phyloP scores from a whole-genome alignment of 1,284 basidiomycete genomes.

The Hemileia vastatrix region DNA sequence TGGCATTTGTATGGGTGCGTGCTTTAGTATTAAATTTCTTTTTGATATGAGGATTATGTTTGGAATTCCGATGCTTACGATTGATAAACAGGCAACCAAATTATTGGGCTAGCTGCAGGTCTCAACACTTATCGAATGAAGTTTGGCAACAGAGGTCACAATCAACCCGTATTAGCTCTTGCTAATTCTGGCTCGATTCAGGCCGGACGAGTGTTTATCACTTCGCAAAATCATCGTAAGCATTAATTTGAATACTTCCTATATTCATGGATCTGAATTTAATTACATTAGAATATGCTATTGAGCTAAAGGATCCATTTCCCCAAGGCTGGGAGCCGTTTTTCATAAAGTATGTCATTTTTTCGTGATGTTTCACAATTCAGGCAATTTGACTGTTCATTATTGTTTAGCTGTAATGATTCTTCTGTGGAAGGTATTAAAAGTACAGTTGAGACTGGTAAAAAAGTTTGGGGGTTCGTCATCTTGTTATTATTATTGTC shows the following conservation, averaged over 20 bases:
- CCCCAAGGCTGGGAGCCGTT: conserved; percentile 90
- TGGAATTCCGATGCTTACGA: too few relatives aligned
- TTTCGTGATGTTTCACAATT: conserved; percentile 8
- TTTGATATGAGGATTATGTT: background rate
- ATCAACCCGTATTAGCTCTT: conserved; percentile 91
- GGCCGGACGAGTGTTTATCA: conserved; percentile 93
- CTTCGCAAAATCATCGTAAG: conserved; percentile 49
- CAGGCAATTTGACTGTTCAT: background rate
- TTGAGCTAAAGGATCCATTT: conserved; percentile 82
- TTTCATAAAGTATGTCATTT: conserved; percentile 73
- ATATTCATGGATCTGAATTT: conserved; percentile 39
- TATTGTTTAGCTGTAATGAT: conserved; percentile 45
- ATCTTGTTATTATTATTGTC: background rate
- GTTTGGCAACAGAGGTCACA: conserved; percentile 98
- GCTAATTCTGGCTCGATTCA: conserved; percentile 81
- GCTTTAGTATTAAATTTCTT: conserved; percentile 28
- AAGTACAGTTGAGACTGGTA: conserved; percentile 72
- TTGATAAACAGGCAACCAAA: conserved; percentile 55
- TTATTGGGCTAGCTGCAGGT: conserved; percentile 94
- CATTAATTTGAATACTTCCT: background rate
- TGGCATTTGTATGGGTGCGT: conserved; percentile 88
- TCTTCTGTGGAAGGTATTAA: conserved; percentile 97
- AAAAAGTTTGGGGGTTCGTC: conserved; percentile 68
- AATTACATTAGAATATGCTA: conserved; percentile 67
- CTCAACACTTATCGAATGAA: conserved; percentile 93